Conservation (phyloP, 2,329 filamentous ascomycete species). For the Clonostachys solani region DNA sequence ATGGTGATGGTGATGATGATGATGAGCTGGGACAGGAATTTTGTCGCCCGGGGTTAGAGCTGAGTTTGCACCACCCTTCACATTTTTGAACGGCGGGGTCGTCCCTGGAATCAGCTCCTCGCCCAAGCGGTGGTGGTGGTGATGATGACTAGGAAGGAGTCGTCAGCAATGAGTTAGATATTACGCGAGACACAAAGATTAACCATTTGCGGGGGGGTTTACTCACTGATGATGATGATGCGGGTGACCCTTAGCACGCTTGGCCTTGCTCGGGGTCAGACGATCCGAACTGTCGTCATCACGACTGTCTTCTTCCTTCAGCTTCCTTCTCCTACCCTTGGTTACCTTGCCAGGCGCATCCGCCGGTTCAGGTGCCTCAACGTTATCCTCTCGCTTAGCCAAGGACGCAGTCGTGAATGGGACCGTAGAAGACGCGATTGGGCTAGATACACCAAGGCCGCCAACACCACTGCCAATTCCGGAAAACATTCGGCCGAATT, state of each 20-base stretch:
- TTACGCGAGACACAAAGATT: too few relatives aligned
- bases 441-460: slow-evolving; percentile 46
- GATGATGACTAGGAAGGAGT: slow-evolving; percentile 42
- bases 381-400: slow-evolving; percentile 49
- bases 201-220: background rate
- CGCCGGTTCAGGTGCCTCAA: slow-evolving; percentile 38
- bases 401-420: slow-evolving; percentile 38
- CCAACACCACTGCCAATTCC: slow-evolving; percentile 68
- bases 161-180: background rate
- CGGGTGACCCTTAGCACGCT: slow-evolving; percentile 63
- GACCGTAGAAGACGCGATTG: slow-evolving; percentile 30
- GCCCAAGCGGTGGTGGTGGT: slow-evolving; percentile 50
- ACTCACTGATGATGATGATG: slow-evolving; percentile 67
- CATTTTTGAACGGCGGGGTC: slow-evolving; percentile 39
- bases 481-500: slow-evolving; percentile 91
- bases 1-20: slow-evolving; percentile 27
- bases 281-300: slow-evolving; percentile 65
- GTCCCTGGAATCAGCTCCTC: slow-evolving; percentile 10
- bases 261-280: slow-evolving; percentile 55
- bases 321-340: slow-evolving; percentile 61
- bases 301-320: slow-evolving; percentile 70
- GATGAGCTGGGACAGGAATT: slow-evolving; percentile 33
- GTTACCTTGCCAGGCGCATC: slow-evolving; percentile 35
- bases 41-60: slow-evolving; percentile 35
- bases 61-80: slow-evolving; percentile 40